Conservation (phyloP, 2,329 filamentous ascomycete genomes). For the Macrophomina pseudophaseolina region DNA sequence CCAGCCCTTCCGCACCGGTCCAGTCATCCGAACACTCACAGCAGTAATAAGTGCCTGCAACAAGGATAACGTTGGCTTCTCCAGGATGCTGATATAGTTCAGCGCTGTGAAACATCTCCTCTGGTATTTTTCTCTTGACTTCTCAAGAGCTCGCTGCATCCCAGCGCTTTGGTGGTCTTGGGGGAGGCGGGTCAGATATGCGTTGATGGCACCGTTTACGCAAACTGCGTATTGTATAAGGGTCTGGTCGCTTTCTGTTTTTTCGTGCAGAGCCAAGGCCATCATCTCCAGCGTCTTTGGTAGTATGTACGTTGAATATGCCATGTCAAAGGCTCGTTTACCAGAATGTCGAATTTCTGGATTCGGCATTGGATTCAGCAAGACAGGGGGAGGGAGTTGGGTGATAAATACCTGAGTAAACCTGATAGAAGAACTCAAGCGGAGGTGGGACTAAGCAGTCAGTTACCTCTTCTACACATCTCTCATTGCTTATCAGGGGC, state of each 20-base stretch:
- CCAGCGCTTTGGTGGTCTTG: constrained; percentile 35
- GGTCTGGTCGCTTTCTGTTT: constrained; percentile 37
- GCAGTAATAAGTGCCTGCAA: constrained; percentile 40
- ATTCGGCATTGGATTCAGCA: background rate
- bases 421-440: constrained; percentile 18
- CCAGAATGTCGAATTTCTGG: background rate
- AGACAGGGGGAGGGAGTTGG: too few relatives aligned
- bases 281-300: constrained; percentile 39
- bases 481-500: background rate
- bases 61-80: constrained; percentile 36
- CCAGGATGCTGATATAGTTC: constrained; percentile 37
- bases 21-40: constrained; percentile 30
- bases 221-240: constrained; percentile 39
- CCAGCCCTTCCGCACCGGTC: background rate
- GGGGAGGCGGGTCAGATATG: constrained; percentile 32
- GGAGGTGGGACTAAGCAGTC: constrained; percentile 4
- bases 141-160: constrained; percentile 36
- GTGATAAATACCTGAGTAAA: constrained; percentile 12
- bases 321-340: background rate
- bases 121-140: constrained; percentile 37
- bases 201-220: constrained; percentile 37
- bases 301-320: constrained; percentile 30
- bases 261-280: constrained; percentile 37
- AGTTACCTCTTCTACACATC: background rate
- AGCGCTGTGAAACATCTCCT: constrained; percentile 39